Conservation (phyloP, 2,329 filamentous ascomycete genomes). For the Calonectria honghensis region DNA sequence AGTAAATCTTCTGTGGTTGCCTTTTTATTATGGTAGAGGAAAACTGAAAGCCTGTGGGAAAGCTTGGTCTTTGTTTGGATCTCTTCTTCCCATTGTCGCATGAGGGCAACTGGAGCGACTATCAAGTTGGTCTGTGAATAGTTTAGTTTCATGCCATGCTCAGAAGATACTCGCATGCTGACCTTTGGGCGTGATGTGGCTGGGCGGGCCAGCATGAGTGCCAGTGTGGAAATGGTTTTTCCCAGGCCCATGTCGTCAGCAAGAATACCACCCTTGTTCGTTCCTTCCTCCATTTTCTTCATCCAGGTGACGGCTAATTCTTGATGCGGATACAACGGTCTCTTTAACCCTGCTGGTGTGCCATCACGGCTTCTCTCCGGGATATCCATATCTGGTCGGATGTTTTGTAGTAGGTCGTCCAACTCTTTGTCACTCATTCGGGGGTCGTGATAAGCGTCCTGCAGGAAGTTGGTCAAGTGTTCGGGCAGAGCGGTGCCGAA, state of each 20-base stretch:
- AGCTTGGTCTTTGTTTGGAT: conserved; percentile 81
- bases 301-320: conserved; percentile 90
- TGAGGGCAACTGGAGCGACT: conserved; percentile 85
- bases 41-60: conserved; percentile 76
- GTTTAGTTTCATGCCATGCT: conserved; percentile 51
- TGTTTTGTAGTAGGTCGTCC: conserved; percentile 81
- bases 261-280: conserved; percentile 90
- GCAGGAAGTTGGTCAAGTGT: conserved; percentile 58
- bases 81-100: conserved; percentile 90
- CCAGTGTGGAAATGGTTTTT: conserved; percentile 90
- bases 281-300: conserved; percentile 84
- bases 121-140: conserved; percentile 84
- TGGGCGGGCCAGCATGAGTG: conserved; percentile 83
- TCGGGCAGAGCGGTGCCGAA: conserved; percentile 61
- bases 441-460: conserved; percentile 62
- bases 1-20: conserved; percentile 76
- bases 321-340: conserved; percentile 86
- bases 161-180: conserved; percentile 3
- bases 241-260: conserved; percentile 96
- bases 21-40: conserved; percentile 83
- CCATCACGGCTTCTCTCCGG: conserved; percentile 77
- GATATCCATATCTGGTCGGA: conserved; percentile 82
- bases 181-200: conserved; percentile 67
- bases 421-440: conserved; percentile 76
- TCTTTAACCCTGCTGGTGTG: conserved; percentile 81